Conservation (phyloP, 352 stramenopile genomes). For the Peronospora belbahrii region DNA sequence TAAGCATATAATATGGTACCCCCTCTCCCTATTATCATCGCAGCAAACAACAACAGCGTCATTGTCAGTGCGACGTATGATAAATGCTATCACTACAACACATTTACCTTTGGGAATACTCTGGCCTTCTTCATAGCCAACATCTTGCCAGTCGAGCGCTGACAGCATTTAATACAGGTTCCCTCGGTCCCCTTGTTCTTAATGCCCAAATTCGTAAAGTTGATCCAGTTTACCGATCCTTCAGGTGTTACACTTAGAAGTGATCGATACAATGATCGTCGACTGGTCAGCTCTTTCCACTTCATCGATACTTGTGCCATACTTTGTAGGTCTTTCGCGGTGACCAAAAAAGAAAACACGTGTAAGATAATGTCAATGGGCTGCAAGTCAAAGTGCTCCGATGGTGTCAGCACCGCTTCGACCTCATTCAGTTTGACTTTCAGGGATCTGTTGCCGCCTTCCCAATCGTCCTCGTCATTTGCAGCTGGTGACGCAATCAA, state of each 20-base stretch:
- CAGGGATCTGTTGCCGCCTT: slow-evolving; percentile 22
- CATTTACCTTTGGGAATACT: slow-evolving; percentile 74
- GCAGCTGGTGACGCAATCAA: slow-evolving; percentile 71
- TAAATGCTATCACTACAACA: background rate
- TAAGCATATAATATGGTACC: slow-evolving; percentile 90
- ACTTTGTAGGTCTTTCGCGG: slow-evolving; percentile 52
- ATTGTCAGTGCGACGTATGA: slow-evolving; percentile 3
- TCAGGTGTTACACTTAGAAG: slow-evolving; percentile 58
- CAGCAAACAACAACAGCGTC: background rate
- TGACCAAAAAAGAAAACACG: slow-evolving; percentile 81
- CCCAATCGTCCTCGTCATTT: slow-evolving; percentile 75
- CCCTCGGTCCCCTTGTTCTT: slow-evolving; percentile 88
- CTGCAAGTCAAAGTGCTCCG: slow-evolving; percentile 80
- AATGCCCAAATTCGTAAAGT: slow-evolving; percentile 85
- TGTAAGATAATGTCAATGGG: slow-evolving; percentile 84
- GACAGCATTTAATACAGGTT: slow-evolving; percentile 81
- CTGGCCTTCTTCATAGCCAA: slow-evolving; percentile 85
- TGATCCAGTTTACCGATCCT: slow-evolving; percentile 79
- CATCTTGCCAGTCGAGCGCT: slow-evolving; percentile 79
- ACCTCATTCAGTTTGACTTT: slow-evolving; percentile 36
- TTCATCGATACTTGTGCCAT: slow-evolving; percentile 73
- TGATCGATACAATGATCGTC: slow-evolving; percentile 59
- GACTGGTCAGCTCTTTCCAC: slow-evolving; percentile 72
- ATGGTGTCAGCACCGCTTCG: slow-evolving; percentile 27
- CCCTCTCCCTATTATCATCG: slow-evolving; percentile 58